Base-by-base conservation (phyloP, 1,284 basidiomycete genomes). In the Filobasidium uniguttulatum region DNA sequence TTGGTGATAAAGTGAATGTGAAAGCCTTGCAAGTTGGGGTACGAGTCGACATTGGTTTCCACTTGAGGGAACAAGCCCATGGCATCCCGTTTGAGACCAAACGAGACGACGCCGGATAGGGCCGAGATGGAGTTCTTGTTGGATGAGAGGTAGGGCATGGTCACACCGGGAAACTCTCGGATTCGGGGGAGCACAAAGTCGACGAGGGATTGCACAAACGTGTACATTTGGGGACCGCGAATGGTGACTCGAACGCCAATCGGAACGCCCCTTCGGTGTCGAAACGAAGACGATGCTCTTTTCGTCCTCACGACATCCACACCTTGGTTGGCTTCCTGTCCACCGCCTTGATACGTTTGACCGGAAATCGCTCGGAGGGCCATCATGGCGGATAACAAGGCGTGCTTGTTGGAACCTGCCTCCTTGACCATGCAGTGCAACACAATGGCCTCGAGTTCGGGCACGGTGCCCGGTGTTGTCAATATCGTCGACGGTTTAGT, bases 171-270 rank as follows among this genome's bases (percentile, higher is more conserved):
- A 72, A 90, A 98, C 59, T 94, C 90, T 60, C 91, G 79, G 56
- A 96, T 69, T 20, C 93, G 80, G 2, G 93, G 94, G 20, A 97
- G 73, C 46, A 98, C 93, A 65, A 97, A 97, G 60, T 96, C 90
- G 59, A 82, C 80, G 58, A 98, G 78, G 6, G 80, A 80, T 55
- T 82, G 81, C 53, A 98, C 72, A 69, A 98, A 96, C 60, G 89
- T 83, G 73, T 88, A 96, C 83, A 96, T 96, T 56, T 82, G 79
- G 45, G 84, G 81, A 8, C 89, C 91, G 60, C 80, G 80, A 57
- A 98, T 71, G 60, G 87, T 84, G 55, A 96, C 89, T 71, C 90
- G 89, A 56, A 80, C 86, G 50, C 88, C 87, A 26, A 85, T 72
- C 0, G 93, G 88, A 58, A 87, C 72, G 22, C 85, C 85, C 0